Base-by-base conservation (phyloP, 108 stramenopile species). In the Aurantiochytrium sp. region DNA sequence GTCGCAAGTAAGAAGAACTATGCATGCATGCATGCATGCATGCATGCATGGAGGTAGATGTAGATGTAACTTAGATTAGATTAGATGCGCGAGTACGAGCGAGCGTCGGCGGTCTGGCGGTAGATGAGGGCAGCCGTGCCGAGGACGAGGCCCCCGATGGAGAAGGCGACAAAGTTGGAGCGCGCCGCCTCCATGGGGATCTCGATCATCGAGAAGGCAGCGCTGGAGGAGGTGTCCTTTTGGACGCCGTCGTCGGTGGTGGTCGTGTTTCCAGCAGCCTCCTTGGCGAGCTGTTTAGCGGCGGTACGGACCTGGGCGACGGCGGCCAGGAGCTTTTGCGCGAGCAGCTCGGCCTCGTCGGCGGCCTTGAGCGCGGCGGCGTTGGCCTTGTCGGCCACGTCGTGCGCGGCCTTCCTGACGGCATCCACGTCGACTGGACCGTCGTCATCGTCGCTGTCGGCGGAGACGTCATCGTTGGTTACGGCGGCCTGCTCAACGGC, bases 281-380 rank as follows among this genome's bases (percentile, higher is more conserved):
- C 73, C 73, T 41, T 81, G 73, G 45, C 42, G 8, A 81, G 73
- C 39, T 81, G n/a, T 6, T 12, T 19, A 48, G 73, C 39, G 30
- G 73, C 73, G 12, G 39, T 24, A 24, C 73, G 73, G 6, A 81
- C 73, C 24, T 81, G 39, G 39, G 73, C 73, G 6, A 48, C 73
- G 8, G 42, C 45, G 10, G 73, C 73, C 36, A 48, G n/a, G 24
- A 81, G 73, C 73, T 48, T 81, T 6, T 41, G 42, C 6, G 73
- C 73, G 24, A 81, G 73, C 12, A 81, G 39, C 27, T 81, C 73
- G n/a, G 73, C 73, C 73, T 81, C 45, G 45, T 81, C 73, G 32
- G 73, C 73, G 17, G 73, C 73, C 45, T 81, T 48, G 42, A 81
- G 73, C 1, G 73, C 12, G 39, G 45, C 42, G 0, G 8, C 45